Evolutionary conservation across 202 grass and related monocot species (phyloP).

Genomic region (Zizania palustris): DNA sequence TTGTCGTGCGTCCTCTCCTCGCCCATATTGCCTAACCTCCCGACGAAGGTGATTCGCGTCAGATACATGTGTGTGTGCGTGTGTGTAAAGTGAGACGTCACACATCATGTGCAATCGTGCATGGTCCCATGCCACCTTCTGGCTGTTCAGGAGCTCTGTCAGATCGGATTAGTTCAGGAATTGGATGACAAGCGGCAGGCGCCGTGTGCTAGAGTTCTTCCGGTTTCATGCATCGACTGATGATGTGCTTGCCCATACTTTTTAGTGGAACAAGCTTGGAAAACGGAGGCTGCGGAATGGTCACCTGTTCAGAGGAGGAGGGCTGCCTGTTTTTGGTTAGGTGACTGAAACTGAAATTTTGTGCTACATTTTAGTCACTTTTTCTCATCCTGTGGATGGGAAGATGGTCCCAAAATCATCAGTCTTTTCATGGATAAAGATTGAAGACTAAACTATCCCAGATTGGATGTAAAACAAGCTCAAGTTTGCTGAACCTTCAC

Average conservation of each 20-base stretch:
- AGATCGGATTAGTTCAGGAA: not conserved
- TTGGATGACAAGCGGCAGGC: constrained; percentile 12
- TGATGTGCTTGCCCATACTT: not conserved
- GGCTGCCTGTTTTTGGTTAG: not conserved
- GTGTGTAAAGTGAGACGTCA: constrained; percentile 40
- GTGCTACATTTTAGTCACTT: not conserved
- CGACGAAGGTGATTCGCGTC: not conserved
- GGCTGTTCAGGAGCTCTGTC: not conserved
- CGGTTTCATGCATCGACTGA: not conserved
- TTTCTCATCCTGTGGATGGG: not conserved
- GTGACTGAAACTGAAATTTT: not conserved
- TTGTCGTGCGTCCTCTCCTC: not conserved
- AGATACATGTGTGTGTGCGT: not conserved
- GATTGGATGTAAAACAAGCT: not conserved
- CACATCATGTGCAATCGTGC: not conserved
- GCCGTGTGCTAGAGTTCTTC: not conserved
- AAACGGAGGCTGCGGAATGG: not conserved
- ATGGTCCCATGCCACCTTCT: not conserved
- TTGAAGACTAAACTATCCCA: not conserved
- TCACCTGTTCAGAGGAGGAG: not conserved
- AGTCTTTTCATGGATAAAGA: not conserved
- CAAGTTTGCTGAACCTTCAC: too few relatives aligned
- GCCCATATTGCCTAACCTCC: constrained; percentile 28
- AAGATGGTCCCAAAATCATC: not conserved
- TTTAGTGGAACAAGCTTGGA: not conserved